These are phyloP conservation scores for Helenozyma baotianmanensis DNA, from an alignment of 805 yeast species.

Conservation along the genomic window DNA sequence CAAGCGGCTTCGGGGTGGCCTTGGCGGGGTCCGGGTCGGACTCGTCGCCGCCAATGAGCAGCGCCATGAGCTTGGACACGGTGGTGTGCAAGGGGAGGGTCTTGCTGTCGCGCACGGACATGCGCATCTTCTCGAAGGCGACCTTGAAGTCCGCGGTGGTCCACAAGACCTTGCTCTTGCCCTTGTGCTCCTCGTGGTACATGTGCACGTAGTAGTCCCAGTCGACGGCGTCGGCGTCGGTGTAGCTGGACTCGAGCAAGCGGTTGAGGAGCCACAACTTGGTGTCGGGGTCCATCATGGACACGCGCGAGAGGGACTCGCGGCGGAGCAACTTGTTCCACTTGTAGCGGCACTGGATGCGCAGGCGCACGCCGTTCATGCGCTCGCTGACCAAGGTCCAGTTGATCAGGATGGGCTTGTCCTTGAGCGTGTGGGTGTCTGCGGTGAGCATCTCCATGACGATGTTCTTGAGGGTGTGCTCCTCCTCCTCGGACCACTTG, in stretches of 20 bases:
- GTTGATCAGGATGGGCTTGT: constrained; percentile 50
- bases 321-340: constrained; percentile 80
- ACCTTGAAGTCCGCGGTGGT: constrained; percentile 55
- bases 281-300: constrained; percentile 30
- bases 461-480: constrained; percentile 51
- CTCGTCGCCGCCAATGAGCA: constrained; percentile 4
- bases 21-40: not conserved
- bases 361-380: constrained; percentile 83
- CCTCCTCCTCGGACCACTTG: constrained; percentile 79
- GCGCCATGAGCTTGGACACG: constrained; percentile 12
- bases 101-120: constrained; percentile 43
- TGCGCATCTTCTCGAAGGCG: constrained; percentile 58
- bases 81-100: constrained; percentile 10
- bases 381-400: constrained; percentile 90
- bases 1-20: constrained; percentile 2
- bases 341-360: constrained; percentile 93
- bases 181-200: constrained; percentile 25
- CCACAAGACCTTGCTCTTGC: constrained; percentile 36
- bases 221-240: constrained; percentile 25
- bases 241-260: constrained; percentile 22
- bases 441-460: constrained; percentile 45
- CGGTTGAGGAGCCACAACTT: constrained; percentile 36
- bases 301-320: constrained; percentile 35
- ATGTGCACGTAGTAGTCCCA: constrained; percentile 31
- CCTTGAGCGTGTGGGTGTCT: constrained; percentile 13